Base-by-base conservation (phyloP, 2,329 filamentous ascomycete genomes). In the Clarireedia monteithiana region DNA sequence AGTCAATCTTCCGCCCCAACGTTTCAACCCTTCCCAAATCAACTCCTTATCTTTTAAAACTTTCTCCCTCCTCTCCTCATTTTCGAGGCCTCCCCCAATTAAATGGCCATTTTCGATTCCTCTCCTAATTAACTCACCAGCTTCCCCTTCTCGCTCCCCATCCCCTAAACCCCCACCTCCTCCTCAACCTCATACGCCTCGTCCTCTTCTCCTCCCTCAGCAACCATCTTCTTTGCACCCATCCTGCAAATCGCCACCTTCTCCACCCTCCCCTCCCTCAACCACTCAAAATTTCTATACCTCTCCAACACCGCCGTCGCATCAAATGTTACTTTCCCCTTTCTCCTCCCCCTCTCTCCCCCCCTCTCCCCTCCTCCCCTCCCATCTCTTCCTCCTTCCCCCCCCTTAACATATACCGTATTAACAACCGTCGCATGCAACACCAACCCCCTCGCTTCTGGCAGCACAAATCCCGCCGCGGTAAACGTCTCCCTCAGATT, bases 401-500 rank as follows among this genome's bases (percentile, higher is more conserved):
- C 52, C 49, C 67, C 48, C 47, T 64, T 64, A 45, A 83, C 83
- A 68, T 96, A 95, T 14, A 91, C 81, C 0, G 91, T 95, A 69
- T 96, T 96, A 50, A 94, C 72, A 4, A 96, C 74, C 0, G 92
- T 96, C 17, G 89, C 90, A 68, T 96, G 92, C 51, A 96, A 72
- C 20, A 88, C 78, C 59, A 96, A 69, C 6, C 82, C 79, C 54
- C 89, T 74, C 12, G 17, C 71, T 26, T 88, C 84, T 1, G 75
- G 72, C 0, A 75, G 67, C 66, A 91, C 72, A 9, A 88, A 69
- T 1, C 76, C 82, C 0, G 73, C 73, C 1, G 79, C 73, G 17
- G 71, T 72, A 63, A 91, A 90, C 1, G 63, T 60, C 0, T 71
- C 65, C 58, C 77, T 73, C 14, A 90, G 66, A n/a, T 67, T 68